A percentile compares a stretch with the other conserved stretches of the same genome.
phyloP scores from a whole-genome alignment of 805 yeast species.

The Cyberlindnera japonica region DNA sequence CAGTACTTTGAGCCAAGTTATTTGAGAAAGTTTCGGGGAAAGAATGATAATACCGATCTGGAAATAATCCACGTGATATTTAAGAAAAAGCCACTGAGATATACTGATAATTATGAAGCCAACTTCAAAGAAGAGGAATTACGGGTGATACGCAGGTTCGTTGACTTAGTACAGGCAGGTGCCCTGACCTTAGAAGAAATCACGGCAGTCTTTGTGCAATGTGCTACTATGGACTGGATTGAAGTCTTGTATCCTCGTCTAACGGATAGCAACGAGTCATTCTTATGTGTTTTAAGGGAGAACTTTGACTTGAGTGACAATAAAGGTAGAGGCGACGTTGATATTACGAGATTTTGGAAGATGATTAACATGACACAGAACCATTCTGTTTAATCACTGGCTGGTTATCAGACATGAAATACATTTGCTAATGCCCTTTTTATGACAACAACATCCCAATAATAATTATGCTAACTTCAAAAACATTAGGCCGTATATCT shows the following conservation, averaged over 20 bases:
- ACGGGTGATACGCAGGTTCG: slow-evolving; percentile 2
- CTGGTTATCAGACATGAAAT: no score
- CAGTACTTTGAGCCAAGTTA: slow-evolving; percentile 17
- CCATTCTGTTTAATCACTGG: no score
- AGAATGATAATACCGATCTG: slow-evolving; percentile 15
- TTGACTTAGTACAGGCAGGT: slow-evolving; percentile 8
- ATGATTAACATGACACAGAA: slow-evolving; percentile 10
- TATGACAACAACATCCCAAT: no score
- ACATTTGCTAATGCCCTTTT: no score
- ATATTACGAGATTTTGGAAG: slow-evolving; percentile 12
- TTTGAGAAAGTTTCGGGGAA: slow-evolving; percentile 15
- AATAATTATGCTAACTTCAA: no score
- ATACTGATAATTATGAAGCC: slow-evolving; percentile 1
- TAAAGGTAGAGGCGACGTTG: slow-evolving; percentile 8
- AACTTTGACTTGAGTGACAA: slow-evolving; percentile 8
- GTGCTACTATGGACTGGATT: slow-evolving; percentile 5
- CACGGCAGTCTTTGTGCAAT: slow-evolving; percentile 10
- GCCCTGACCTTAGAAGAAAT: slow-evolving; percentile 8
- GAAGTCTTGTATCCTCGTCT: slow-evolving; percentile 5
- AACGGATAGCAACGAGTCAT: background rate
- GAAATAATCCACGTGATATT: slow-evolving; percentile 13
- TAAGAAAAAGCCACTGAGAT: slow-evolving; percentile 14
- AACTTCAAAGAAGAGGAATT: slow-evolving; percentile 4
- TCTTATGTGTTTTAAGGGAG: slow-evolving; percentile 3
- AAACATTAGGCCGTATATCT: no score